Conservation (phyloP, 2,329 filamentous ascomycete species). For the Aspergillus felis region DNA sequence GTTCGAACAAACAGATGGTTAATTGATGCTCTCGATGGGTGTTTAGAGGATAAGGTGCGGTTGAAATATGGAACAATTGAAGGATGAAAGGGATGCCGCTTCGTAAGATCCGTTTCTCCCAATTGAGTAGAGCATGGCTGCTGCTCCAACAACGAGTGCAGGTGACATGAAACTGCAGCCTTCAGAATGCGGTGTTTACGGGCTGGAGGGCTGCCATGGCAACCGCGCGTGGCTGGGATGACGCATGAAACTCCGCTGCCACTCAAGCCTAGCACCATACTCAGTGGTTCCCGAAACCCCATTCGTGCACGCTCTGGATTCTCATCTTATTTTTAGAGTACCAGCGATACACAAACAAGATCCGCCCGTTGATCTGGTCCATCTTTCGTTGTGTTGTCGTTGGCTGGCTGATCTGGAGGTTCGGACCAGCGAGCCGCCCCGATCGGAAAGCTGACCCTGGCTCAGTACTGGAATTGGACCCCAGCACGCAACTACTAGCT, state of each 20-base stretch:
- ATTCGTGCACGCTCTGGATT: neutral
- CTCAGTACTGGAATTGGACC: neutral
- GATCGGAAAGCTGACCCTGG: neutral
- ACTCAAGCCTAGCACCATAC: neutral
- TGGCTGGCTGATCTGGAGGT: neutral
- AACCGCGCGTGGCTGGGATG: conserved; percentile 22
- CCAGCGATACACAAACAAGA: neutral
- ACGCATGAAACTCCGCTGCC: conserved; percentile 10
- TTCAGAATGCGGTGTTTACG: conserved; percentile 29
- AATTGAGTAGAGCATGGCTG: conserved; percentile 8
- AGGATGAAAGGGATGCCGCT: conserved; percentile 14
- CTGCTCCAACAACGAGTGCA: conserved; percentile 11
- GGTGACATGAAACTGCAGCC: conserved; percentile 17
- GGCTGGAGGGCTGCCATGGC: conserved; percentile 35
- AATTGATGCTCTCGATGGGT: neutral
- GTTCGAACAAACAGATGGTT: neutral
- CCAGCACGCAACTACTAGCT: no score
- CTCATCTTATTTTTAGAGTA: conserved; percentile 13
- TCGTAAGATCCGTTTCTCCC: conserved; percentile 8
- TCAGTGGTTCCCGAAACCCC: neutral
- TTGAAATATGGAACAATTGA: conserved; percentile 9
- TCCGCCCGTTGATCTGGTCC: neutral
- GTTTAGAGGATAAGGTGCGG: neutral
- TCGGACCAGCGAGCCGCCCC: neutral
- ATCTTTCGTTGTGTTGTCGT: neutral